phyloP scores from a whole-genome alignment of 1,284 basidiomycete species.

The Sporisorium reilianum region DNA sequence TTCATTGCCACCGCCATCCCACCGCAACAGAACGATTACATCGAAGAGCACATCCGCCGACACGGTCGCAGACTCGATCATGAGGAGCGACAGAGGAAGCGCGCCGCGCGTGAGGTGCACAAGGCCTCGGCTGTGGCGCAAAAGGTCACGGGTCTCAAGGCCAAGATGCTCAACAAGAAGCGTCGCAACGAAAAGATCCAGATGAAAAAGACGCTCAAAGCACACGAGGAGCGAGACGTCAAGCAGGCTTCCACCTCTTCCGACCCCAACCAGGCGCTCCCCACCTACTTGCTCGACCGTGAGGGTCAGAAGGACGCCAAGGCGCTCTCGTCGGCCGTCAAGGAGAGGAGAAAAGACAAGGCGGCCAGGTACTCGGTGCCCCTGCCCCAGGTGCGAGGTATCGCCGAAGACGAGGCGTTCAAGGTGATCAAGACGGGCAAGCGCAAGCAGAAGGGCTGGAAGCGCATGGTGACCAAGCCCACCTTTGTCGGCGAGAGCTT shows the following conservation, averaged over 20 bases:
- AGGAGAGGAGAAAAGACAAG: slow-evolving; percentile 99
- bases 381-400: slow-evolving; percentile 94
- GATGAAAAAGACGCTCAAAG: slow-evolving; percentile 98
- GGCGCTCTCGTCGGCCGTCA: slow-evolving; percentile 95
- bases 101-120: slow-evolving; percentile 90
- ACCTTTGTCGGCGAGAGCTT: slow-evolving; percentile 99
- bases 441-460: slow-evolving; percentile 96
- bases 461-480: slow-evolving; percentile 99
- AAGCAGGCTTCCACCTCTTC: slow-evolving; percentile 71
- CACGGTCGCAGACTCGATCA: slow-evolving; percentile 68
- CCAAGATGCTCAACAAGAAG: slow-evolving; percentile 95
- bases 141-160: slow-evolving; percentile 95
- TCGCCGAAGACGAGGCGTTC: slow-evolving; percentile 99
- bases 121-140: slow-evolving; percentile 87
- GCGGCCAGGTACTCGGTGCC: slow-evolving; percentile 98
- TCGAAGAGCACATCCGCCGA: slow-evolving; percentile 70
- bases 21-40: slow-evolving; percentile 70
- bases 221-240: slow-evolving; percentile 97
- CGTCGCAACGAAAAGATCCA: slow-evolving; percentile 97
- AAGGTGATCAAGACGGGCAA: slow-evolving; percentile 99
- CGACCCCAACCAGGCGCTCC: slow-evolving; percentile 64
- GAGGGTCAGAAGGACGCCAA: slow-evolving; percentile 98
- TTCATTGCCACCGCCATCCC: background rate
- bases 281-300: slow-evolving; percentile 92
- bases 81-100: slow-evolving; percentile 77